Evolutionary conservation across 2,329 filamentous ascomycete species (phyloP).

Genomic region (Phialocephala subalpina): DNA sequence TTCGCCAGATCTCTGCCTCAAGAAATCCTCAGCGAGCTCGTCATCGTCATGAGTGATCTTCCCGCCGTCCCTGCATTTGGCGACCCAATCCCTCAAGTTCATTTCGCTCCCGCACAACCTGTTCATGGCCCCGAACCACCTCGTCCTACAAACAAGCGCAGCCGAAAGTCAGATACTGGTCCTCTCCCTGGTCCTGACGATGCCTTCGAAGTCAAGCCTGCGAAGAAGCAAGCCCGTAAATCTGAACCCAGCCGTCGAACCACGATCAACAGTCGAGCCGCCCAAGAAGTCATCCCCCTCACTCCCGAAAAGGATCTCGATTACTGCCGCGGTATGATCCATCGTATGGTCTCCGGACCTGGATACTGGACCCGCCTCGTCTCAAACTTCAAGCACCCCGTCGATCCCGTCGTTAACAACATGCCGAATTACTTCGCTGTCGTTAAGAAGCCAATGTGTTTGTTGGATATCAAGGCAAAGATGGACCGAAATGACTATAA

Average conservation of each 20-base stretch:
- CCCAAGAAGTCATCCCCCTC: slow-evolving; percentile 16
- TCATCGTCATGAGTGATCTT: slow-evolving; percentile 67
- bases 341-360: slow-evolving; percentile 68
- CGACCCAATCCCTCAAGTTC: slow-evolving; percentile 13
- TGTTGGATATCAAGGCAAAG: slow-evolving; percentile 66
- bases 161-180: slow-evolving; percentile 34
- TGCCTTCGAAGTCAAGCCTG: slow-evolving; percentile 34
- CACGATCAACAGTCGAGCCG: slow-evolving; percentile 19
- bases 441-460: slow-evolving; percentile 68
- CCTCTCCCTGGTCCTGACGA: slow-evolving; percentile 27
- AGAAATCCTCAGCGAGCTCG: slow-evolving; percentile 68
- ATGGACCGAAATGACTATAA: slow-evolving; percentile 63
- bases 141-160: slow-evolving; percentile 34
- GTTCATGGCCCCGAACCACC: slow-evolving; percentile 45
- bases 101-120: slow-evolving; percentile 16
- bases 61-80: slow-evolving; percentile 39
- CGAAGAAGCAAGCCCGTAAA: slow-evolving; percentile 36
- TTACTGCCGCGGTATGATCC: slow-evolving; percentile 65
- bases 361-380: slow-evolving; percentile 74
- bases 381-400: slow-evolving; percentile 66
- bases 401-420: slow-evolving; percentile 62
- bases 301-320: slow-evolving; percentile 56
- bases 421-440: slow-evolving; percentile 69
- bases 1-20: slow-evolving; percentile 69
- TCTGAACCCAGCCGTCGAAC: slow-evolving; percentile 35